Percentiles rank a stretch among this genome's conserved stretches.
These are phyloP conservation scores for Plasmodium reichenowi DNA, from an alignment of 169 alveolate genomes.

Conservation along the genomic window DNA sequence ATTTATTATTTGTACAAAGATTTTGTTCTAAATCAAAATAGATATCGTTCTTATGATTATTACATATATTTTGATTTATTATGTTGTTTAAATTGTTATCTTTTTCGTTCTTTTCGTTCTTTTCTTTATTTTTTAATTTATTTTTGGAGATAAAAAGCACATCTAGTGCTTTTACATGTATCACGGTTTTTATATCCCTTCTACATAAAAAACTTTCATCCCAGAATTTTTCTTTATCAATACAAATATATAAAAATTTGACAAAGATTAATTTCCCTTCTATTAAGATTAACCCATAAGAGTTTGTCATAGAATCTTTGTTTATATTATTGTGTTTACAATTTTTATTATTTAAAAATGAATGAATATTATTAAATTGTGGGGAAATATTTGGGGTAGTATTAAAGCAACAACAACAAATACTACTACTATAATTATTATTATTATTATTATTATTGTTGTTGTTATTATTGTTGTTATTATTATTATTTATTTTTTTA, in stretches of 20 bases:
- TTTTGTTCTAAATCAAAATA: background rate
- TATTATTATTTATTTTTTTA: background rate
- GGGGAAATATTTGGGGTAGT: no score
- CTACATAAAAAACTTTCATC: conserved; percentile 89
- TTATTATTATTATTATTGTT: background rate
- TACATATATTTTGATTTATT: background rate
- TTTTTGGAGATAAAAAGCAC: conserved; percentile 77
- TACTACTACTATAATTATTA: background rate
- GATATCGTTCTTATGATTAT: background rate
- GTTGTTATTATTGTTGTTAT: background rate
- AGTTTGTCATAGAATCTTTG: conserved; percentile 10
- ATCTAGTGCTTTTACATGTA: conserved; percentile 81
- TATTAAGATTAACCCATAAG: conserved; percentile 79
- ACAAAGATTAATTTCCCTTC: conserved; percentile 88
- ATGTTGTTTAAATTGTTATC: background rate
- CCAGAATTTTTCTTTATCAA: conserved; percentile 92
- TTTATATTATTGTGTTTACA: conserved; percentile 26
- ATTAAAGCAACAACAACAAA: background rate
- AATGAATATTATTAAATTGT: no score
- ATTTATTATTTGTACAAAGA: background rate
- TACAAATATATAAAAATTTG: conserved; percentile 87
- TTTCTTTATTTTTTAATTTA: conserved; percentile 27
- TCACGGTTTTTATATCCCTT: conserved; percentile 89
- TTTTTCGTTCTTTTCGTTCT: background rate
- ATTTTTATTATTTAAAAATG: conserved; percentile 1